Evolutionary conservation across 2,329 filamentous ascomycete genomes (phyloP).

Genomic region (Colletotrichum aenigma): DNA sequence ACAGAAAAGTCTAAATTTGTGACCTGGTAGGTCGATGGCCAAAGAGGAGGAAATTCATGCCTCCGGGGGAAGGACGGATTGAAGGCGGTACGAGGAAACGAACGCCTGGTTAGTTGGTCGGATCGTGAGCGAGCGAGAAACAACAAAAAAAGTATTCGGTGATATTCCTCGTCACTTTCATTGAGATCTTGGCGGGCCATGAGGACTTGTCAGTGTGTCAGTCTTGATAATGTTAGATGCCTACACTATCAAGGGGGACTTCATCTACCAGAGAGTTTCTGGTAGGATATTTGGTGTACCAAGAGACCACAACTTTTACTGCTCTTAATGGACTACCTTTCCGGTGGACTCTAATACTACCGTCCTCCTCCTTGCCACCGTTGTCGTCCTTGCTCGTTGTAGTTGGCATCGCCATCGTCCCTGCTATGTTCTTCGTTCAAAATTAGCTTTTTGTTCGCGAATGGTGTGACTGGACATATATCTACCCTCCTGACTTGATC

Average conservation of each 20-base stretch:
- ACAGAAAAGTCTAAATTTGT: not conserved
- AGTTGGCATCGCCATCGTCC: not conserved
- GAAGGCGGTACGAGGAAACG: not conserved
- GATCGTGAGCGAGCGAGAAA: not conserved
- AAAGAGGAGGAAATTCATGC: not conserved
- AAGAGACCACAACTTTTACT: not conserved
- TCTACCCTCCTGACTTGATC: not conserved
- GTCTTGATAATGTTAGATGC: not conserved
- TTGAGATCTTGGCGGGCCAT: not conserved
- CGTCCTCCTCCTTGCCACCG: not conserved
- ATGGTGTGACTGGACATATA: not conserved
- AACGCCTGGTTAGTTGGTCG: not conserved
- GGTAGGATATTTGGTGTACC: not conserved
- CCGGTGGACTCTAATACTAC: not conserved
- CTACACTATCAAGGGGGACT: not conserved
- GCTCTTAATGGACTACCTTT: not conserved
- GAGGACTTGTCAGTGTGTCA: not conserved
- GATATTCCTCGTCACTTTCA: not conserved
- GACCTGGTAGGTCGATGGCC: not conserved
- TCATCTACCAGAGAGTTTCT: not conserved
- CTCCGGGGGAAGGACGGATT: not conserved
- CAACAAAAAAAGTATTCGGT: not conserved
- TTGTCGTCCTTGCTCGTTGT: not conserved
- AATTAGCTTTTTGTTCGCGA: not conserved
- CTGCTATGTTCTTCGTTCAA: not conserved